These are phyloP conservation scores for Selaginella tamariscina DNA, from an alignment of 75 land plant genomes.

Conservation along the genomic window DNA sequence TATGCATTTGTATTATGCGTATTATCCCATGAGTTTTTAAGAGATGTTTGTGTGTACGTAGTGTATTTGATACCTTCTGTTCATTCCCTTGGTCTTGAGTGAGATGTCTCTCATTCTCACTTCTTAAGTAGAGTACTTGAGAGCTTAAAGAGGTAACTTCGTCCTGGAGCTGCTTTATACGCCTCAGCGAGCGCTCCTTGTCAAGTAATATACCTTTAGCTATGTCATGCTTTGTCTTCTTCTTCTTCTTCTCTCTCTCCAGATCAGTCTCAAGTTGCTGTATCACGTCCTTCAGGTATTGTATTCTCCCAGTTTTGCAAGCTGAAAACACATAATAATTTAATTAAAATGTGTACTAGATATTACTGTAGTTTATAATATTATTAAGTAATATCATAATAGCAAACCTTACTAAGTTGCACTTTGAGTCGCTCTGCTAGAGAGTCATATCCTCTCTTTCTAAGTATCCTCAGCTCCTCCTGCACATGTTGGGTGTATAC, in stretches of 20 bases:
- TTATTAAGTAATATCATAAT: background rate
- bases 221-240: background rate
- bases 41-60: background rate
- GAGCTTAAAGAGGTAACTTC: background rate
- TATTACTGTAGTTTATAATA: background rate
- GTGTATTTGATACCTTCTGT: background rate
- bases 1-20: background rate
- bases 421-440: background rate
- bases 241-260: background rate
- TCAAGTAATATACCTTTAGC: background rate
- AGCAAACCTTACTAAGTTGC: conserved; percentile 1
- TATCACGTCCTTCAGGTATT: background rate
- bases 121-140: background rate
- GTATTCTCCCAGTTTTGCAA: background rate
- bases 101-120: background rate
- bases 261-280: background rate
- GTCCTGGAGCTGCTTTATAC: background rate
- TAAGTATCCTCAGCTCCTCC: background rate
- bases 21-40: background rate
- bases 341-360: background rate
- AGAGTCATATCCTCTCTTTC: background rate
- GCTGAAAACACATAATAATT: background rate
- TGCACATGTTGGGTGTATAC: too few species aligned
- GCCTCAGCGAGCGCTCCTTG: background rate
- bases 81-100: background rate